These are phyloP conservation scores for Dioscorea cayenensis DNA, from an alignment of 116 monocot species.

Conservation along the genomic window DNA sequence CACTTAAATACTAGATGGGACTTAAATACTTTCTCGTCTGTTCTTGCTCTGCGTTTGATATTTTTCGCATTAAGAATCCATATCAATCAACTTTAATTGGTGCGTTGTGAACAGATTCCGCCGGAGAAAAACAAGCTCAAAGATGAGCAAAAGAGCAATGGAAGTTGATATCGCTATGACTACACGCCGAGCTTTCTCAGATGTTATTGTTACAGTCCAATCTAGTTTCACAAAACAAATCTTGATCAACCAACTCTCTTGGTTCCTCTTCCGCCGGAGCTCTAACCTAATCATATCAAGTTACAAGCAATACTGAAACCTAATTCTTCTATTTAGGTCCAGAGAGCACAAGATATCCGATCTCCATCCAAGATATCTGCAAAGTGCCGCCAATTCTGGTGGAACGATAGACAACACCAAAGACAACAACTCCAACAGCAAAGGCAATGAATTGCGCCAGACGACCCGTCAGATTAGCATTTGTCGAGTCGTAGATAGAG, in stretches of 20 bases:
- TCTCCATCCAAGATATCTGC: neutral
- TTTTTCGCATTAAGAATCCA: neutral
- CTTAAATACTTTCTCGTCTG: too few relatives aligned
- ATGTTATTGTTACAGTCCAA: too few relatives aligned
- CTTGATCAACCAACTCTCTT: conserved; percentile 15
- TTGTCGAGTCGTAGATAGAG: too few relatives aligned
- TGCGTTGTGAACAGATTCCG: conserved; percentile 30
- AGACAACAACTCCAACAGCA: neutral
- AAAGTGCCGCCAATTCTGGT: neutral
- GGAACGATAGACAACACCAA: neutral
- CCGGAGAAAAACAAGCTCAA: conserved; percentile 49
- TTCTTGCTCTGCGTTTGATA: too few relatives aligned
- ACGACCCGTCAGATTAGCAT: too few relatives aligned
- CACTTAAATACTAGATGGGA: too few relatives aligned
- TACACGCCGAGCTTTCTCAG: neutral
- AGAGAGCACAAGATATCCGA: conserved; percentile 43
- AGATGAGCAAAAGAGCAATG: conserved; percentile 41
- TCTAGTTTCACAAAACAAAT: conserved; percentile 6
- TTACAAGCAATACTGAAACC: neutral
- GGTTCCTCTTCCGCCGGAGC: conserved; percentile 15
- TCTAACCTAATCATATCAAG: conserved; percentile 4
- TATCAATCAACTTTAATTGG: neutral
- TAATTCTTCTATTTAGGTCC: conserved; percentile 17
- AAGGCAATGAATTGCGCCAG: too few relatives aligned
- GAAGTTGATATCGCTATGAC: conserved; percentile 31